Conservation (phyloP, 176 grass and related monocot genomes). For the Lolium multiflorum region DNA sequence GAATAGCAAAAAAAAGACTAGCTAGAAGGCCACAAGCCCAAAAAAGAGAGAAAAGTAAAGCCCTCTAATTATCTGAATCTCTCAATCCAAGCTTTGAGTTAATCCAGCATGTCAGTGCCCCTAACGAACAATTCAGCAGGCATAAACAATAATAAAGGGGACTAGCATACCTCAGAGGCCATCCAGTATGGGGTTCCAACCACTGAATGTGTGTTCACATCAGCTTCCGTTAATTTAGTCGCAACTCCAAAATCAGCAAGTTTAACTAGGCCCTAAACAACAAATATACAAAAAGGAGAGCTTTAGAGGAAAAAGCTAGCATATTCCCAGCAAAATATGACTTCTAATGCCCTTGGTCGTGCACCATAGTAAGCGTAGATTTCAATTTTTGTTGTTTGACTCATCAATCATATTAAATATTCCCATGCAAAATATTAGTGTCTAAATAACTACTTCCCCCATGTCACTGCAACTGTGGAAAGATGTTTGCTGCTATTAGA, state of each 20-base stretch:
- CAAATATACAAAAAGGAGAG: conserved; percentile 29
- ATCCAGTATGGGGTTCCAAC: conserved; percentile 99
- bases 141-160: not conserved
- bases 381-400: not conserved
- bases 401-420: conserved; percentile 21
- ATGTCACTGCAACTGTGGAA: not conserved
- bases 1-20: too few relatives aligned
- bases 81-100: too few relatives aligned
- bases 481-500: not conserved
- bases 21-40: too few relatives aligned
- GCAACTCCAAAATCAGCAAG: conserved; percentile 99
- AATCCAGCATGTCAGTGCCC: conserved; percentile 2
- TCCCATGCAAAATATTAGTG: conserved; percentile 3
- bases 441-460: conserved; percentile 21
- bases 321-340: conserved; percentile 17
- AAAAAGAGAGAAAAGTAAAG: too few relatives aligned
- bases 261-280: conserved; percentile 94
- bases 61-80: too few relatives aligned
- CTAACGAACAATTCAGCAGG: conserved; percentile 29
- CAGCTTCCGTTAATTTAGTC: conserved; percentile 97
- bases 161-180: conserved; percentile 82
- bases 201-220: conserved; percentile 98
- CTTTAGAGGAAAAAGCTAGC: not conserved
- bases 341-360: not conserved
- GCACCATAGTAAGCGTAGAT: conserved; percentile 10